phyloP scores from a whole-genome alignment of 2,329 filamentous ascomycete genomes.

The Orbilia ellipsospora region DNA sequence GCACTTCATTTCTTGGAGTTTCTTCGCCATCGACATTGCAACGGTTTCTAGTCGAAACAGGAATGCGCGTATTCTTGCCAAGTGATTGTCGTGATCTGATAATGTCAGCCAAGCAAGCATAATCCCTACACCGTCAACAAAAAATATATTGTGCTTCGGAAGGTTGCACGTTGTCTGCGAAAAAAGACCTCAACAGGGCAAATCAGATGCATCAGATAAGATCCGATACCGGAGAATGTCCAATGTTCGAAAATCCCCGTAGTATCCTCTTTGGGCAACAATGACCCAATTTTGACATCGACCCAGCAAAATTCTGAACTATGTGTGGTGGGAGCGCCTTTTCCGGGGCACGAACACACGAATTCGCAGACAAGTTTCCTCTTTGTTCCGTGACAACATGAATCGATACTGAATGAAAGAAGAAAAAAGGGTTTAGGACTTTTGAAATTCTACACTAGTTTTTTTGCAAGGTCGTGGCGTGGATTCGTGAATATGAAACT shows the following conservation, averaged over 20 bases:
- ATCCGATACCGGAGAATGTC: constrained; percentile 54
- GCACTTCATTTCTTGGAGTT: constrained; percentile 16
- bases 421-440: constrained; percentile 25
- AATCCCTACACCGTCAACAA: constrained; percentile 3
- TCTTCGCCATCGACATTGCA: constrained; percentile 23
- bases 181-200: constrained; percentile 22
- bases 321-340: constrained; percentile 22
- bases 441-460: constrained; percentile 4
- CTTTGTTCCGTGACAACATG: constrained; percentile 12
- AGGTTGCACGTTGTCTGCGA: not conserved
- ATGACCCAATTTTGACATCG: constrained; percentile 47
- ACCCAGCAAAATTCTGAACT: not conserved
- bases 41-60: constrained; percentile 38
- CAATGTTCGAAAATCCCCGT: constrained; percentile 33
- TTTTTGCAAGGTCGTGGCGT: not conserved
- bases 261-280: constrained; percentile 43
- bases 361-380: constrained; percentile 41
- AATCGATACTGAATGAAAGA: constrained; percentile 4
- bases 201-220: constrained; percentile 56
- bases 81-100: constrained; percentile 54
- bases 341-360: constrained; percentile 19
- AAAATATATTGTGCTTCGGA: constrained; percentile 2
- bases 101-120: constrained; percentile 44
- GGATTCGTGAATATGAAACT: constrained; percentile 10
- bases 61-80: constrained; percentile 42